Base-by-base conservation (phyloP, 805 yeast genomes). In the Candida tibetensis region DNA sequence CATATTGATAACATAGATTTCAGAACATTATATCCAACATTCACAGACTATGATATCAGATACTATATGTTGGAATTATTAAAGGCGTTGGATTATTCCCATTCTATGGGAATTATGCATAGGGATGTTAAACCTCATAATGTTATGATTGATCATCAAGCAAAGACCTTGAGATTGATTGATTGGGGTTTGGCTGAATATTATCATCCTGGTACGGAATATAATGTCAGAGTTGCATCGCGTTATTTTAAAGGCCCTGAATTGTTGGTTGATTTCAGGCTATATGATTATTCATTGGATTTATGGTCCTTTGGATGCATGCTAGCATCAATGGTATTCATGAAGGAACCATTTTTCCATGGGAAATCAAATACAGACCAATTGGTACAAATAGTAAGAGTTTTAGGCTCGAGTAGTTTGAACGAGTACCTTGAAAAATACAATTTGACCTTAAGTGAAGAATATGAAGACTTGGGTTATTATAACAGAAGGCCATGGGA, bases 161-260 rank as follows among this genome's bases (percentile, higher is more conserved):
- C 57, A 32, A 75, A 73, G 48, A 66, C 69, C 28, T 65, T 89
- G 53, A 75, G 91, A 51, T 74, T 89, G 39, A 89, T 89, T 47
- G 96, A 89, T 66, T 89, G 96, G 96, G 96, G 96, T 12, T 66
- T 89, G 44, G 96, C 96, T 5, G 96, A 89, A 59, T 89, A 85
- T 56, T 89, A 89, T 62, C 96, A 89, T 57, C 82, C 85, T 2
- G 93, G 91, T 4, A 85, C 84, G 34, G 95, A 87, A 49, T 89
- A 86, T 64, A 89, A 89, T 54, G 95, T 87, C 16, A 74, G 96
- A 44, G 96, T 89, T 25, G 96, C 96, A 0, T 84, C 95, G 4
- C 76, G 96, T 43, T 88, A 86, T 62, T 88, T 83, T 64, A 89
- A 89, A 66, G 96, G 95, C 7, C 96, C 96, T 1, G 96, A 89